Conservation (phyloP, 164 flowering plant species). For the Nymphaea colorata region DNA sequence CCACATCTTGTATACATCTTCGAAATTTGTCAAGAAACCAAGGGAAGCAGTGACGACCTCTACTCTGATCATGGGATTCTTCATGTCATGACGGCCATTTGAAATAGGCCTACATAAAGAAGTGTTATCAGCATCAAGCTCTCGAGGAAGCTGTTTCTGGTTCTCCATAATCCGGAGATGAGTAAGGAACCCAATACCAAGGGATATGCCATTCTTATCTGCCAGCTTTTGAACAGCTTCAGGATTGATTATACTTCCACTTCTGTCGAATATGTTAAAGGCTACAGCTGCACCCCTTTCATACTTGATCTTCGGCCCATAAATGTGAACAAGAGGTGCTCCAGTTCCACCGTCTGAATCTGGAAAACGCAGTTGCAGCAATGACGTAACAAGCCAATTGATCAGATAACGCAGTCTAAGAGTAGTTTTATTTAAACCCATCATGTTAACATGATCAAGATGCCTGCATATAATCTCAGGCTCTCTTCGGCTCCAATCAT, state of each 20-base stretch:
- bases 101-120: conserved; percentile 21
- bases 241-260: conserved; percentile 41
- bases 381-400: conserved; percentile 75
- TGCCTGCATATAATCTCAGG: conserved; percentile 46
- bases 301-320: conserved; percentile 64
- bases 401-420: conserved; percentile 45
- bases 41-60: conserved; percentile 65
- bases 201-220: conserved; percentile 44
- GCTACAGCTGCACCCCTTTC: conserved; percentile 68
- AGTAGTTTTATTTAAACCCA: conserved; percentile 62
- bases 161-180: conserved; percentile 28
- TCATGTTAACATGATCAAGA: conserved; percentile 59
- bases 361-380: conserved; percentile 47
- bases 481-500: conserved; percentile 40
- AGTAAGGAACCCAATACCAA: conserved; percentile 45
- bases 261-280: conserved; percentile 52
- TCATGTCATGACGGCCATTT: conserved; percentile 25
- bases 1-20: conserved; percentile 58
- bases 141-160: conserved; percentile 20
- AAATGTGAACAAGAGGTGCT: conserved; percentile 43
- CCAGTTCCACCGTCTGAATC: conserved; percentile 18
- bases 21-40: conserved; percentile 53
- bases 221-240: conserved; percentile 63
- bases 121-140: conserved; percentile 16
- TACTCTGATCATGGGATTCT: conserved; percentile 26